Evolutionary conservation across 768 basidiomycete genomes (phyloP), one percentile per base, ranked within the genome.

Genomic region (Coprinopsis strossmayeri): DNA sequence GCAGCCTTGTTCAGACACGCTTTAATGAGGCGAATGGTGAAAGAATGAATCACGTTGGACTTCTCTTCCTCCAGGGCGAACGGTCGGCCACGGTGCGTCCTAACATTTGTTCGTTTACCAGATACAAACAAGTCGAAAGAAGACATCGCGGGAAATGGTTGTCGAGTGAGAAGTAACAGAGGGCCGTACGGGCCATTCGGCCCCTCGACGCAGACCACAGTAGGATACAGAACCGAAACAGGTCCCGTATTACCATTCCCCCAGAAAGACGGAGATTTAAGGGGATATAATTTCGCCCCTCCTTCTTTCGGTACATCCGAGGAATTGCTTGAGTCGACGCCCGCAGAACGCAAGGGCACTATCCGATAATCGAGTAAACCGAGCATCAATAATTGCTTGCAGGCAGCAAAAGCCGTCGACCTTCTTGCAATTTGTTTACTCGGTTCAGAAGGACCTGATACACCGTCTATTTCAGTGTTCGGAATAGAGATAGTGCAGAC

Each of bases 201-300:
- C 10, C 64, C 59, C 3, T 18, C 11, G 13, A 72, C 60, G 43
- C 69, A 60, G 34, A 89, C 65, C 26, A 86, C 62, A 5, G 73
- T 72, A 1, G 85, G 82, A 59, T 79, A 84, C n/a, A 85, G 70
- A 21, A 55, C 52, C 26, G 53, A 45, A n/a, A 52, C 56, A 15
- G 59, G 51, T 50, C 59, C 55, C 43, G 57, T 49, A 17, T 56
- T 55, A 15, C 68, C 60, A 54, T 78, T 76, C 11, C 53, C 53
- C 90, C 90, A 91, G 59, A 91, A 87, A 32, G 70, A 64, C n/a
- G 88, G 78, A 39, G 59, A 63, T 61, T 77, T 84, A 52, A 76
- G 72, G 11, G 65, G 61, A 64, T 90, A 87, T 44, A 69, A 64
- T 32, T 75, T 72, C 11, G 76, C 74, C 9, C 80, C 79, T 34